Percentiles rank a stretch among this genome's conserved stretches.
phyloP scores from a whole-genome alignment of 108 stramenopile genomes.

The Cyclotella cryptica region DNA sequence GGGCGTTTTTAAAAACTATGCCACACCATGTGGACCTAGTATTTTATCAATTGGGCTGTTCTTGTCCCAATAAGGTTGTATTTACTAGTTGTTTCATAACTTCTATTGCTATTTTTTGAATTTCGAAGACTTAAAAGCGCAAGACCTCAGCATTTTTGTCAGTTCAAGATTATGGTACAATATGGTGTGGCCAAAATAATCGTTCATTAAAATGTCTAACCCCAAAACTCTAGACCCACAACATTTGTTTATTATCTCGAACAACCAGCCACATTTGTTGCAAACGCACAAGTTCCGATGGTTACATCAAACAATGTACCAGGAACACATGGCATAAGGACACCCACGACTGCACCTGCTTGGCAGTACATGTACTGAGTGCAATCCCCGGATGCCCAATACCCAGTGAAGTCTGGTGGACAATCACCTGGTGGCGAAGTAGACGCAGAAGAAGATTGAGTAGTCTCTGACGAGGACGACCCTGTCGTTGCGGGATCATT shows the following conservation, averaged over 20 bases:
- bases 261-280: constrained; percentile 14
- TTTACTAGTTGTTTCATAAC: no score
- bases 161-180: no score
- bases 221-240: no score
- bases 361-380: constrained; percentile 36
- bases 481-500: background rate
- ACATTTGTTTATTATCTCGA: background rate
- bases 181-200: no score
- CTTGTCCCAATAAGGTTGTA: no score
- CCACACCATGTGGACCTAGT: no score
- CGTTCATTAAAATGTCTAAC: no score
- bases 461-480: background rate
- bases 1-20: no score
- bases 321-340: constrained; percentile 35
- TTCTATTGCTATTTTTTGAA: no score
- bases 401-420: constrained; percentile 27
- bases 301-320: constrained; percentile 53
- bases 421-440: constrained; percentile 14
- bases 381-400: constrained; percentile 29
- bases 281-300: constrained; percentile 37
- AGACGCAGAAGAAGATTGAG: background rate
- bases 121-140: no score
- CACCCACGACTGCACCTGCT: constrained; percentile 27
- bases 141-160: no score
- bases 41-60: no score